Evolutionary conservation across 768 basidiomycete genomes (phyloP).

Genomic region (Trametes cinnabarina): DNA sequence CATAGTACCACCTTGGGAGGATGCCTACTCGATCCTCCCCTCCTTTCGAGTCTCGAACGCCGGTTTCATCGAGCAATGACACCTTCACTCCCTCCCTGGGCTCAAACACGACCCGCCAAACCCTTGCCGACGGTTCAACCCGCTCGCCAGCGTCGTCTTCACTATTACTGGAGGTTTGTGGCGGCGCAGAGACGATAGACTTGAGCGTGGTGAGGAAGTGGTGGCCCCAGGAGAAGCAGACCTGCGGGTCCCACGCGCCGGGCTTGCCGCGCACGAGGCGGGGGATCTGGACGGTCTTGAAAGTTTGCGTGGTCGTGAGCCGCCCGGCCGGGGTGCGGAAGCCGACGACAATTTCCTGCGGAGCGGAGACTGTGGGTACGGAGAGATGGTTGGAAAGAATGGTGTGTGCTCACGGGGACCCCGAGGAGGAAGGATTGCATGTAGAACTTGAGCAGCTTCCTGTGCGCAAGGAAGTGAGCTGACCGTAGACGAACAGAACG

Average conservation of each 20-base stretch:
- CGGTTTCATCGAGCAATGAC: slow-evolving; percentile 44
- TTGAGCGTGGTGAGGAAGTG: slow-evolving; percentile 55
- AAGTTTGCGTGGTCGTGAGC: slow-evolving; percentile 62
- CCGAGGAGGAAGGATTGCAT: slow-evolving; percentile 89
- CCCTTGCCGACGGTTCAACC: slow-evolving; percentile 25
- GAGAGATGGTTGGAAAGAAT: not conserved
- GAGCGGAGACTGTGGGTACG: not conserved
- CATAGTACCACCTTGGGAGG: slow-evolving; percentile 69
- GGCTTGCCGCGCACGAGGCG: slow-evolving; percentile 73
- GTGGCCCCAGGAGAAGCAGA: slow-evolving; percentile 76
- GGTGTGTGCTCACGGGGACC: slow-evolving; percentile 61
- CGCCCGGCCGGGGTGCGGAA: slow-evolving; percentile 80
- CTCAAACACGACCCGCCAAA: slow-evolving; percentile 71
- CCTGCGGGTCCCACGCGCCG: slow-evolving; percentile 71
- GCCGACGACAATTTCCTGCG: slow-evolving; percentile 82
- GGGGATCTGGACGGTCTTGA: slow-evolving; percentile 79
- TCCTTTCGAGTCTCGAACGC: slow-evolving; percentile 54
- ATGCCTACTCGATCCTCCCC: slow-evolving; percentile 81
- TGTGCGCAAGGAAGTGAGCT: slow-evolving; percentile 28
- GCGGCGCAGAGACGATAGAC: slow-evolving; percentile 6
- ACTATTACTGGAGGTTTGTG: slow-evolving; percentile 22
- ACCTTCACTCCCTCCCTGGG: slow-evolving; percentile 60
- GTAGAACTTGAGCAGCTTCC: slow-evolving; percentile 91
- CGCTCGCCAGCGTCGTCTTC: slow-evolving; percentile 21
- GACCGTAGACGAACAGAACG: not conserved